These are phyloP conservation scores for Sphagnum contortum DNA, from an alignment of 225 moss, liverwort and hornwort genomes.

Conservation along the genomic window DNA sequence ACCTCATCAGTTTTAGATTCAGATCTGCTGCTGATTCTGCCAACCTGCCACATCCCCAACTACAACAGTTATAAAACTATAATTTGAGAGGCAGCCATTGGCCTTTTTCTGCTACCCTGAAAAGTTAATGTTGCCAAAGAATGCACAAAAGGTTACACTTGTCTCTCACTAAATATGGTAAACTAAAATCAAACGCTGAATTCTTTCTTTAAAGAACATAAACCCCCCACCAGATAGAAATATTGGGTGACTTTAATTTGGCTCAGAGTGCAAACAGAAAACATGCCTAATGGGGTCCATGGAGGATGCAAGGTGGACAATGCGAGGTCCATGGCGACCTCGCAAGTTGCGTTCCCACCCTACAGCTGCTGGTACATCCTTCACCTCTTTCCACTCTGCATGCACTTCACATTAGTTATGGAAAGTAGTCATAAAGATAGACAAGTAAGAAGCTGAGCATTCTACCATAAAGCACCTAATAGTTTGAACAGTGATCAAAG, in stretches of 20 bases:
- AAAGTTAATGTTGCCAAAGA: no score
- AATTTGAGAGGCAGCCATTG: neutral
- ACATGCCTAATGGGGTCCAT: slow-evolving; percentile 82
- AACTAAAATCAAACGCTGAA: no score
- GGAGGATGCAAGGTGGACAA: slow-evolving; percentile 72
- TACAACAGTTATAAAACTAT: slow-evolving; percentile 4
- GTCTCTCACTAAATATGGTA: no score
- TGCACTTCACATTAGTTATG: neutral
- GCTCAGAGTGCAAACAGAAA: no score
- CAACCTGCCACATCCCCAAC: slow-evolving; percentile 40
- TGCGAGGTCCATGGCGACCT: slow-evolving; percentile 61
- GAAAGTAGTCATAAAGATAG: neutral
- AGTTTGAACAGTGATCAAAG: no score
- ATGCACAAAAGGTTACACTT: no score
- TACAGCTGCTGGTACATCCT: slow-evolving; percentile 33
- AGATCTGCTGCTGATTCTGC: slow-evolving; percentile 94
- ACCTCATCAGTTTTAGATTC: slow-evolving; percentile 92
- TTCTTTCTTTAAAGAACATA: no score
- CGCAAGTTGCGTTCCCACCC: slow-evolving; percentile 85
- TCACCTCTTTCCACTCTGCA: slow-evolving; percentile 65
- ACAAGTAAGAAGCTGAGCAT: no score
- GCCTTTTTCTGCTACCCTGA: no score
- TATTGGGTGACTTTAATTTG: no score
- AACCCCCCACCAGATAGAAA: no score
- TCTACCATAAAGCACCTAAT: neutral